These are phyloP conservation scores for Forsythia viridissima DNA, from an alignment of 257 asterid genomes.

Conservation along the genomic window DNA sequence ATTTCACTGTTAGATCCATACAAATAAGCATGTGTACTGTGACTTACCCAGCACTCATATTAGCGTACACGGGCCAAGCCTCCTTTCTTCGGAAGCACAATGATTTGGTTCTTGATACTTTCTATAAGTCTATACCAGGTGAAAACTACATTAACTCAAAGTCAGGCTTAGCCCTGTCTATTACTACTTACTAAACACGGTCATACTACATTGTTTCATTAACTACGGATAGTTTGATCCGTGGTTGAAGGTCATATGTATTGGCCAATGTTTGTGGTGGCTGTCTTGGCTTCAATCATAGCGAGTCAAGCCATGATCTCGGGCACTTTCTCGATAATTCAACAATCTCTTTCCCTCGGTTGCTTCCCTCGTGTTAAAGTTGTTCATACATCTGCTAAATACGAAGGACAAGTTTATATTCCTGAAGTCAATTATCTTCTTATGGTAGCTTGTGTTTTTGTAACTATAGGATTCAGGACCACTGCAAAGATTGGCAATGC, in stretches of 20 bases:
- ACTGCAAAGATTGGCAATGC: conserved; percentile 40
- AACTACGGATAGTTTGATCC: background rate
- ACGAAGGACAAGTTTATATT: conserved; percentile 41
- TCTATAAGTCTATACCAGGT: conserved; percentile 44
- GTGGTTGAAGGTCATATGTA: conserved; percentile 30
- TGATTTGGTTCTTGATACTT: conserved; percentile 25
- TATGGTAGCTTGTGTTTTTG: conserved; percentile 39
- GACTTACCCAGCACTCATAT: conserved; percentile 36
- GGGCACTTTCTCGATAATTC: conserved; percentile 43
- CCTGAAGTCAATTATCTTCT: conserved; percentile 44
- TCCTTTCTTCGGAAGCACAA: conserved; percentile 32
- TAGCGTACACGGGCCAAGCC: conserved; percentile 46
- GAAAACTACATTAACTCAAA: background rate
- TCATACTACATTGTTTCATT: background rate
- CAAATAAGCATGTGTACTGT: conserved; percentile 40
- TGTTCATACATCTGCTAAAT: conserved; percentile 34
- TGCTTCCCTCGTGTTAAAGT: conserved; percentile 46
- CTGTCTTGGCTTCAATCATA: conserved; percentile 37
- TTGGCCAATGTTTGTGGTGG: conserved; percentile 50
- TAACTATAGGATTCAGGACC: conserved; percentile 35
- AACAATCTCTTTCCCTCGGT: conserved; percentile 44
- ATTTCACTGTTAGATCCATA: conserved; percentile 41
- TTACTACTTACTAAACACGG: background rate
- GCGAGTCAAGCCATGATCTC: conserved; percentile 53
- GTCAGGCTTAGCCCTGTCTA: background rate